Evolutionary conservation across 2,329 filamentous ascomycete species (phyloP), one percentile per base, ranked within the genome.

Genomic region (Dryadomyces quercivorus): DNA sequence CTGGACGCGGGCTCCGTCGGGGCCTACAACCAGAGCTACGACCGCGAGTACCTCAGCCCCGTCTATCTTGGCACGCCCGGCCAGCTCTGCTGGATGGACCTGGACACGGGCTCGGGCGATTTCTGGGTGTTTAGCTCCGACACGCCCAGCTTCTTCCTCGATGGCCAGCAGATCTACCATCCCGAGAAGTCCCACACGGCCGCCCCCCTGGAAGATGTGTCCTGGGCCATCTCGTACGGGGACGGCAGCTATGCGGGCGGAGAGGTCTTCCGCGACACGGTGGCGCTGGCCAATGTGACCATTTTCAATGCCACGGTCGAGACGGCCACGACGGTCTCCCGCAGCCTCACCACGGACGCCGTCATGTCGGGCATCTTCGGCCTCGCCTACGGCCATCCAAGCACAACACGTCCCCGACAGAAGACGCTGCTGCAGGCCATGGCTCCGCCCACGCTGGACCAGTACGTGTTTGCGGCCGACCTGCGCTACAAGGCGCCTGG

Each of bases 101-200:
- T 90, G 57, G 86, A 90, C 60, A 90, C 86, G 15, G 77, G 76
- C 12, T 80, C 77, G 8, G 69, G 73, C 10, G 77, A 80, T 56
- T 66, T 77, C 84, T 93, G 77, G 77, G 69, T 78, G 18, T 75
- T 77, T 63, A 75, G 74, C 2, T 69, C 74, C 2, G 72, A 77
- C 55, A 77, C 73, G 15, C 65, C 75, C 0, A 61, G 68, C 5
- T 61, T 63, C n/a, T 67, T 68, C 16, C 67, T 80, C 51, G 72
- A 75, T 31, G 64, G 65, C 8, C 80, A 70, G 26, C 61, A 65
- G 50, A 62, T 72, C 26, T 81, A 75, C 62, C 62, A 68, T 43
- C 73, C 75, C 21, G 69, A 69, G 21, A 65, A 69, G 18, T 80
- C 76, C 3, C 65, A 63, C 4, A 74, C 75, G 0, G 66, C 76